A percentile compares a stretch with the other conserved stretches of the same genome.
Evolutionary conservation across 768 basidiomycete species (phyloP).

Genomic region (Amylocystis lapponica): DNA sequence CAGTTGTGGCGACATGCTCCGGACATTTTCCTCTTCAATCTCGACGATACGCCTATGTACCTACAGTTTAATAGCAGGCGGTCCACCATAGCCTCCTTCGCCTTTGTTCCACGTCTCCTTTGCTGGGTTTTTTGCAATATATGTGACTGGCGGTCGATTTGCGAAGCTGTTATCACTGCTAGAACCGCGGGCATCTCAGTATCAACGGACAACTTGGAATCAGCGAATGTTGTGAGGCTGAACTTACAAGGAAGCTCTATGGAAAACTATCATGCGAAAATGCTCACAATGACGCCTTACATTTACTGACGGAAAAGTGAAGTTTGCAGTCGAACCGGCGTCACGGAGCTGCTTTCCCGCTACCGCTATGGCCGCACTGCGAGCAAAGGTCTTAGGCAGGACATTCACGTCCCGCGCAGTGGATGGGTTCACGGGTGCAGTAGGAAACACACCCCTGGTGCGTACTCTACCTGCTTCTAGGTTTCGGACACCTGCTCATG

Average conservation of each 20-base stretch:
- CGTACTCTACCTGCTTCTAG: conserved; percentile 6
- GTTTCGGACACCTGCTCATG: not conserved
- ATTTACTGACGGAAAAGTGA: too few relatives aligned
- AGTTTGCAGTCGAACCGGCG: too few relatives aligned
- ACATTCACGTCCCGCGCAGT: conserved; percentile 35
- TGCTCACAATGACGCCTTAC: conserved; percentile 25
- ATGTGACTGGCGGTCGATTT: not conserved
- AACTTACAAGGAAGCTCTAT: too few relatives aligned
- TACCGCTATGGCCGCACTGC: conserved; percentile 18
- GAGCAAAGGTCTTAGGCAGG: conserved; percentile 16
- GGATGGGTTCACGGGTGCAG: conserved; percentile 78
- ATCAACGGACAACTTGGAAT: too few relatives aligned
- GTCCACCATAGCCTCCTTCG: conserved; percentile 4
- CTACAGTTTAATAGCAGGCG: conserved; percentile 23
- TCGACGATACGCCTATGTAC: conserved; percentile 25
- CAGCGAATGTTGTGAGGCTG: too few relatives aligned
- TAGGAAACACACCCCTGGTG: conserved; percentile 93
- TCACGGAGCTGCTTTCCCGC: not conserved
- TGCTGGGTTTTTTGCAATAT: conserved; percentile 1
- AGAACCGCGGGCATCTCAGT: too few relatives aligned
- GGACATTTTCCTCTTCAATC: conserved; percentile 15
- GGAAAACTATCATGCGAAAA: too few relatives aligned
- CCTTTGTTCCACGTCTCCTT: conserved; percentile 3
- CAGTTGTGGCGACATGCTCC: too few relatives aligned
- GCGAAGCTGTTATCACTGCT: not conserved